Conservation (phyloP, 139 green algal species). For the Ostreobium quekettii region DNA sequence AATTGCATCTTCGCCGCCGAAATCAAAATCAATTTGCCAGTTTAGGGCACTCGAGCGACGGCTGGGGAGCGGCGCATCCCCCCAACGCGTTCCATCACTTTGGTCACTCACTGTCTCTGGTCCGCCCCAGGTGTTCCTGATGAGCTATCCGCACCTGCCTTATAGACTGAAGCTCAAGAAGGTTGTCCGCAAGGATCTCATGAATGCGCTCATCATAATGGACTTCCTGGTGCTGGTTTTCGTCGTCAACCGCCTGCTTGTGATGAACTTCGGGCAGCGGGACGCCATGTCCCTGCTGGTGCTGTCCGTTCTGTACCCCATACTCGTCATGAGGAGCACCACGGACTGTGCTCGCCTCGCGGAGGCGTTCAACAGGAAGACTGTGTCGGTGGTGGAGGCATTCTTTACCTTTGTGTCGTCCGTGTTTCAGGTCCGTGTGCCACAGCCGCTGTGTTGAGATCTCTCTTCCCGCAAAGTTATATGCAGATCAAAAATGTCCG, state of each 20-base stretch:
- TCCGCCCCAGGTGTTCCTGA: slow-evolving; percentile 7
- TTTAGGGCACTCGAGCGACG: too few species aligned
- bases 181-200: slow-evolving; percentile 11
- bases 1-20: too few species aligned
- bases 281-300: slow-evolving; percentile 14
- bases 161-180: slow-evolving; percentile 13
- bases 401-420: slow-evolving; percentile 21
- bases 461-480: too few species aligned
- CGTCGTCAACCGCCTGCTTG: slow-evolving; percentile 14
- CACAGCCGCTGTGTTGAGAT: too few species aligned
- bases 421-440: slow-evolving; percentile 18
- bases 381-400: slow-evolving; percentile 14
- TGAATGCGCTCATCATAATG: slow-evolving; percentile 15
- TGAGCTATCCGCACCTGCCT: slow-evolving; percentile 14
- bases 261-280: slow-evolving; percentile 20
- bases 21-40: too few species aligned
- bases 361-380: slow-evolving; percentile 19
- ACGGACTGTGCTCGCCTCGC: slow-evolving; percentile 13
- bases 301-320: slow-evolving; percentile 15
- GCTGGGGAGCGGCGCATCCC: too few species aligned
- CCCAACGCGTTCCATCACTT: too few species aligned
- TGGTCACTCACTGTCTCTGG: too few species aligned
- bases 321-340: slow-evolving; percentile 13
- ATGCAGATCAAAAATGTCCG: too few species aligned
- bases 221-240: slow-evolving; percentile 19